These are phyloP conservation scores for Cordyceps fumosorosea DNA, from an alignment of 2,329 filamentous ascomycete genomes.

Conservation along the genomic window DNA sequence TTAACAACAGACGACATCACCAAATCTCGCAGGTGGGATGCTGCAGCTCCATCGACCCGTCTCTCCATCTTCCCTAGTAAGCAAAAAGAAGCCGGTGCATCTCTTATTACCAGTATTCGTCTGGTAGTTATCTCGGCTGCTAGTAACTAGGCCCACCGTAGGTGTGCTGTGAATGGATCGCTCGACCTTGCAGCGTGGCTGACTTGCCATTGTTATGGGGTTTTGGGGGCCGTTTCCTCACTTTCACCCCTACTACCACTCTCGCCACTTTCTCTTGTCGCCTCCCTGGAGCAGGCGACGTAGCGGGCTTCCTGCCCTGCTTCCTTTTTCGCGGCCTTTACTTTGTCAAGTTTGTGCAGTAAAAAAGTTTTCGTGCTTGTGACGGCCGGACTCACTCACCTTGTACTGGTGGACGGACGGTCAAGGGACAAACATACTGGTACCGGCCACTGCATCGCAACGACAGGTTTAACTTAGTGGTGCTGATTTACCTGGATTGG, in stretches of 20 bases:
- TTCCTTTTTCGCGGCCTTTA: neutral
- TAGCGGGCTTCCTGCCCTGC: neutral
- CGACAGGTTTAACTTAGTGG: too few relatives aligned
- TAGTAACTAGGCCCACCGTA: neutral
- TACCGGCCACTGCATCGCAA: neutral
- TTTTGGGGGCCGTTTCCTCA: constrained; percentile 1
- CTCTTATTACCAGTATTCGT: too few relatives aligned
- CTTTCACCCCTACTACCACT: neutral
- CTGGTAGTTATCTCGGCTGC: too few relatives aligned
- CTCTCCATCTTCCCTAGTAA: neutral
- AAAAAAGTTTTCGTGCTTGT: neutral
- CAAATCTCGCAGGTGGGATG: neutral
- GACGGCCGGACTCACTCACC: neutral
- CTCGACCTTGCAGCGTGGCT: neutral
- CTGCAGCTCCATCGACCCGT: neutral
- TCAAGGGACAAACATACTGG: neutral
- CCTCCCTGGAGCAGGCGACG: neutral
- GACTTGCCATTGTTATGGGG: neutral
- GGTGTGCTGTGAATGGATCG: neutral
- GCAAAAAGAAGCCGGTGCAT: too few relatives aligned
- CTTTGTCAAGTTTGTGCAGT: neutral
- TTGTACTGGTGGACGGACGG: neutral
- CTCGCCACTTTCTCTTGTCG: neutral
- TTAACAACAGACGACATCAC: neutral
- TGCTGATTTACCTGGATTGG: neutral